Evolutionary conservation across 345 rosid species (phyloP).

Genomic region (Turnera subulata): DNA sequence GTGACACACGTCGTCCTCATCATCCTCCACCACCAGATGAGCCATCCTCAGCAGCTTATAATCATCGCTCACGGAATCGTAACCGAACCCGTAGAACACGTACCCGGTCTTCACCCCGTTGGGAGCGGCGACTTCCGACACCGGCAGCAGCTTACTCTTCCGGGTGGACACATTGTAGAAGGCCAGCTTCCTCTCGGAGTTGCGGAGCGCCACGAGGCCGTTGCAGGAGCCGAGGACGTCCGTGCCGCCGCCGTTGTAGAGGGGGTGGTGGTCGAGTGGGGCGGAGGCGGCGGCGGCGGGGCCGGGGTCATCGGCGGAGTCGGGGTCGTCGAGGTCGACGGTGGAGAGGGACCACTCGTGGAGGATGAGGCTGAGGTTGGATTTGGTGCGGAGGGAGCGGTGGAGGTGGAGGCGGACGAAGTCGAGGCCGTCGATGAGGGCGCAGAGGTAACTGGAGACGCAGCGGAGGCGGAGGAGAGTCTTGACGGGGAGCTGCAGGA

Average conservation of each 20-base stretch:
- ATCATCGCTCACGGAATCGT: slow-evolving; percentile 27
- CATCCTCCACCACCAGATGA: slow-evolving; percentile 20
- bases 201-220: slow-evolving; percentile 36
- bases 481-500: slow-evolving; percentile 24
- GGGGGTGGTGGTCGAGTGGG: slow-evolving; percentile 26
- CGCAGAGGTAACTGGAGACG: slow-evolving; percentile 23
- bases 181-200: slow-evolving; percentile 26
- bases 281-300: slow-evolving; percentile 4
- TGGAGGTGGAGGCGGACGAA: slow-evolving; percentile 28
- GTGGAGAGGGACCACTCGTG: slow-evolving; percentile 18
- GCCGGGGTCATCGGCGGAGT: slow-evolving; percentile 23
- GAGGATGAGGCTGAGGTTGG: slow-evolving; percentile 30
- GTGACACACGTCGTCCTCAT: slow-evolving; percentile 2
- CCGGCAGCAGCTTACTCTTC: slow-evolving; percentile 21
- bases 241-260: slow-evolving; percentile 24
- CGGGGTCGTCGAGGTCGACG: slow-evolving; percentile 25
- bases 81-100: slow-evolving; percentile 42
- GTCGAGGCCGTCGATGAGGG: slow-evolving; percentile 21
- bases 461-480: slow-evolving; percentile 36
- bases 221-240: slow-evolving; percentile 37
- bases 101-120: slow-evolving; percentile 16
- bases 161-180: slow-evolving; percentile 36
- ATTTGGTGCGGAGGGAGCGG: slow-evolving; percentile 19
- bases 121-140: slow-evolving; percentile 11
- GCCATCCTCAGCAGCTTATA: slow-evolving; percentile 36